Evolutionary conservation across 768 basidiomycete genomes (phyloP), one percentile per base, ranked within the genome.

Genomic region (Holtermanniella nyarrowii): DNA sequence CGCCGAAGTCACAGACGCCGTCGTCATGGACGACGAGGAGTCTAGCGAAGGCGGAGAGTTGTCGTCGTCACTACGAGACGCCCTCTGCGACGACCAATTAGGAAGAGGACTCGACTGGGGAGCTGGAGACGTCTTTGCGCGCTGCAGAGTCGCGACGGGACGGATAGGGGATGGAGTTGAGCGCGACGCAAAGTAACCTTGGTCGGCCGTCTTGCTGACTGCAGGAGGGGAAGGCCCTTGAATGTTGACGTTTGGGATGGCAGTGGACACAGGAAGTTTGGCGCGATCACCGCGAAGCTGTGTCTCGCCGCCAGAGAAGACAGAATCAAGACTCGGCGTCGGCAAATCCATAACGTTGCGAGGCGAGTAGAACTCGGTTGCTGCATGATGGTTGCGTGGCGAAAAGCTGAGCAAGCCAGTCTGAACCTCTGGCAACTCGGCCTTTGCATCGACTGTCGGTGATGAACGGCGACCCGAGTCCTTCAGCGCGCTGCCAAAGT

Each of bases 401-500:
- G 40, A 48, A 54, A 66, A 27, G 49, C 49, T 18, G 37, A 65
- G 25, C 31, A 67, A 46, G 3, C 64, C 66, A 23, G 62, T 62
- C 20, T 59, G 58, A 7, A 67, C 58, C 22, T 57, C 56, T 10
- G 65, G 64, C 40, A 70, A 46, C 18, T 67, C 63, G 2, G 43
- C 46, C 1, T 23, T 37, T 20, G 49, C 12, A 0, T 43, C 39
- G 10, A 60, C 21, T 57, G 57, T 3, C 58, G 27, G 24, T 31
- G 22, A 39, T 52, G 27, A 48, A 41, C 50, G 43, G 24, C 52
- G 20, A 47, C 51, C n/a, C 41, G 25, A 7, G 31, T 37, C 31
- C 57, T 72, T 72, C 44, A 73, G 55, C 10, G 73, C 67, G 22
- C 65, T 54, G 25, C 68, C 67, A 48, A 75, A 74, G 51, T 73